Evolutionary conservation across 2,329 filamentous ascomycete species (phyloP).

Genomic region (Cercospora citrullina): DNA sequence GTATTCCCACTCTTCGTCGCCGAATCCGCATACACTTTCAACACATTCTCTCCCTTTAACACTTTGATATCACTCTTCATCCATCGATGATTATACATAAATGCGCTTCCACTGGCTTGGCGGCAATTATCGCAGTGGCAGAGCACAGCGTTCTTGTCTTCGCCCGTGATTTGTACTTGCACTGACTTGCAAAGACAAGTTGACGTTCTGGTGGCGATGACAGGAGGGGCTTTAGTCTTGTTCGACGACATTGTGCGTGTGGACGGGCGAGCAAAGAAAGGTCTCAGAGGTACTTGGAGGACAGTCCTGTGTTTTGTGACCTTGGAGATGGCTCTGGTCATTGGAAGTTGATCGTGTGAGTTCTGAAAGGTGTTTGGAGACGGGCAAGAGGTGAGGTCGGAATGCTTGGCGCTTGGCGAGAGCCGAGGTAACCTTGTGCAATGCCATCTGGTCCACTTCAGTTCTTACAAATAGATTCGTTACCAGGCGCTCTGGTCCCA

Average conservation of each 20-base stretch:
- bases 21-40: conserved; percentile 30
- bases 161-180: conserved; percentile 29
- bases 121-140: conserved; percentile 37
- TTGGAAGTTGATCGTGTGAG: background rate
- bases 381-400: background rate
- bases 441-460: background rate
- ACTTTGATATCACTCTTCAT: conserved; percentile 30
- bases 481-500: background rate
- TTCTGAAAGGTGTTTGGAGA: background rate
- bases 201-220: conserved; percentile 16
- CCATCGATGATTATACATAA: conserved; percentile 36
- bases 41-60: conserved; percentile 28
- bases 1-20: conserved; percentile 33
- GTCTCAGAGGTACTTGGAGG: conserved; percentile 3
- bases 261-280: background rate
- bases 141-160: conserved; percentile 35
- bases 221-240: conserved; percentile 16
- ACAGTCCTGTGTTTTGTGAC: conserved; percentile 14
- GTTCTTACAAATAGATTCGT: background rate
- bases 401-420: conserved; percentile 1
- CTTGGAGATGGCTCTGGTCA: conserved; percentile 16
- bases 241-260: conserved; percentile 6
- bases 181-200: conserved; percentile 36
- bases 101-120: conserved; percentile 30
- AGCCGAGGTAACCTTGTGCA: conserved; percentile 4